Conservation (phyloP, 192 early-diverging fungal species). For the Linnemannia zychae region DNA sequence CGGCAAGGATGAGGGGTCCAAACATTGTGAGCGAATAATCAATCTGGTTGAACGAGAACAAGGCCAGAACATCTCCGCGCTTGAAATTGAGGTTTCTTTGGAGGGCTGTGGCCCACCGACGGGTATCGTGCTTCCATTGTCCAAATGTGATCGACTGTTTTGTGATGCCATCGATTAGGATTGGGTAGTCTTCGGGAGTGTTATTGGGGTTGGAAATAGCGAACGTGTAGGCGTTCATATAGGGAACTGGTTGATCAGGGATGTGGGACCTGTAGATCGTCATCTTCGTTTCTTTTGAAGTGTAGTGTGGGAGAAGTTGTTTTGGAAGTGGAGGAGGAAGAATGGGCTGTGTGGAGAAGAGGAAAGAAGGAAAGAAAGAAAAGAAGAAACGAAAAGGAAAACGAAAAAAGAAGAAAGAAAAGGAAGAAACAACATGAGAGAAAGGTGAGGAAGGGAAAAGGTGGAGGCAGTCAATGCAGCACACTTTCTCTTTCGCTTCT, state of each 20-base stretch:
- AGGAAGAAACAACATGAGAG: neutral
- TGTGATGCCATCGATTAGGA: constrained; percentile 56
- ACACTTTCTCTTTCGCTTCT: neutral
- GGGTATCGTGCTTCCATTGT: constrained; percentile 27
- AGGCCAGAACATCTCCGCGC: constrained; percentile 75
- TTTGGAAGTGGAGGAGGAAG: neutral
- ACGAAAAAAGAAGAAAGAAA: neutral
- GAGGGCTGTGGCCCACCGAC: constrained; percentile 58
- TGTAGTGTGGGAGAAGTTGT: neutral
- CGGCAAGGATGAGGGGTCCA: constrained; percentile 60
- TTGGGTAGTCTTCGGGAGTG: constrained; percentile 40
- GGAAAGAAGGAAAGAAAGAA: neutral
- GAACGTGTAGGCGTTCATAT: constrained; percentile 50
- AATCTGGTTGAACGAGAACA: constrained; percentile 75
- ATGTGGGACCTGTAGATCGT: constrained; percentile 52
- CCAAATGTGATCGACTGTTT: constrained; percentile 42
- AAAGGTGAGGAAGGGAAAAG: neutral
- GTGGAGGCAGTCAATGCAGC: neutral
- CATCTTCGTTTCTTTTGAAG: neutral
- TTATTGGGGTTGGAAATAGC: constrained; percentile 46
- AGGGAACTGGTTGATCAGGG: constrained; percentile 47
- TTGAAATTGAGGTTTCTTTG: constrained; percentile 62
- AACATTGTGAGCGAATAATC: constrained; percentile 22
- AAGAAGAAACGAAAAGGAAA: neutral
- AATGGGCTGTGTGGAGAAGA: neutral